A percentile compares a stretch with the other conserved stretches of the same genome.
Evolutionary conservation across 768 basidiomycete genomes (phyloP).

Genomic region (Trametes meyenii): DNA sequence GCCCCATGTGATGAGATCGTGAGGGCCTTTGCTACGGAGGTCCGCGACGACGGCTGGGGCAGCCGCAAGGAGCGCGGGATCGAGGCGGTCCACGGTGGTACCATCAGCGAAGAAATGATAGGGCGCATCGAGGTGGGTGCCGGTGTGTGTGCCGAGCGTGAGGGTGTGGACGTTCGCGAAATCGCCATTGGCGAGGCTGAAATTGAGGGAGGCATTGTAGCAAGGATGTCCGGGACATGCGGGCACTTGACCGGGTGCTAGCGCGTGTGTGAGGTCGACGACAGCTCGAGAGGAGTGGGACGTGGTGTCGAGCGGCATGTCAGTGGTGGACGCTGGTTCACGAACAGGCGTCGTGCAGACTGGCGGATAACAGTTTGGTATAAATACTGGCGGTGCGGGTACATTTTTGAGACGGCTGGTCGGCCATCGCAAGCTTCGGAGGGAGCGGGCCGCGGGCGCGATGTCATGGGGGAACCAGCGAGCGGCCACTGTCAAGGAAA

Average conservation of each 20-base stretch:
- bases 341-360: not conserved
- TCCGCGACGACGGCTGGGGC: constrained; percentile 61
- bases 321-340: not conserved
- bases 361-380: not conserved
- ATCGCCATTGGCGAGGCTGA: constrained; percentile 45
- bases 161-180: constrained; percentile 56
- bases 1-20: constrained; percentile 60
- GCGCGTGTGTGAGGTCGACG: constrained; percentile 58
- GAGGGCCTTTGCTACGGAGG: constrained; percentile 45
- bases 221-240: constrained; percentile 60
- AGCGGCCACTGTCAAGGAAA: not conserved
- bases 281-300: constrained; percentile 21
- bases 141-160: constrained; percentile 68
- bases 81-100: constrained; percentile 58
- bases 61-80: constrained; percentile 51
- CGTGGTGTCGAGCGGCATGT: not conserved
- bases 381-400: not conserved
- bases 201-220: constrained; percentile 42
- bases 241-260: constrained; percentile 45
- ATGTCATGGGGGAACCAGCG: not conserved
- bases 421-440: constrained; percentile 6
- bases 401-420: not conserved
- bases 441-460: constrained; percentile 1
- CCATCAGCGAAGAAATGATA: constrained; percentile 68
- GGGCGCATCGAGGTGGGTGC: constrained; percentile 81